Evolutionary conservation across 345 rosid genomes (phyloP).

Genomic region (Sapria himalayana): DNA sequence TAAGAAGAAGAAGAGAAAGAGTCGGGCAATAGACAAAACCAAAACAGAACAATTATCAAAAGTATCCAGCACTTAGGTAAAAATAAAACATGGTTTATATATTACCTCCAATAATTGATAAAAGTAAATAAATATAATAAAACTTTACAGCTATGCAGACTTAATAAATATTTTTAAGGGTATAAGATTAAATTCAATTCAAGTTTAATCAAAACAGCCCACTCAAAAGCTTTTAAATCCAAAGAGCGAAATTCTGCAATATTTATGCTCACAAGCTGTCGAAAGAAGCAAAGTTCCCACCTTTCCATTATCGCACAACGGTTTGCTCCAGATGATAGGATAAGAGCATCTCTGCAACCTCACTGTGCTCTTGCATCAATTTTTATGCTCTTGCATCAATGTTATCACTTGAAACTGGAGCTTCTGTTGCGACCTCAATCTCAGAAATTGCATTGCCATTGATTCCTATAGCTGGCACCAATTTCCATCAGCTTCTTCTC

Average conservation of each 20-base stretch:
- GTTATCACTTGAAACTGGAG: conserved; percentile 68
- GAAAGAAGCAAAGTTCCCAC: conserved; percentile 63
- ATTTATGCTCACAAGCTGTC: conserved; percentile 70
- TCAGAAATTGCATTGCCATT: conserved; percentile 59
- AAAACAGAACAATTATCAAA: too few relatives aligned
- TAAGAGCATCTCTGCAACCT: conserved; percentile 32
- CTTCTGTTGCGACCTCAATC: conserved; percentile 56
- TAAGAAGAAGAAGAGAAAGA: too few relatives aligned
- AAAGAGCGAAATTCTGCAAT: conserved; percentile 69
- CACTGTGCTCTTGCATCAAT: conserved; percentile 77
- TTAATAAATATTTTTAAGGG: too few relatives aligned
- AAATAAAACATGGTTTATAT: too few relatives aligned
- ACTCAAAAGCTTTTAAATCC: conserved; percentile 67
- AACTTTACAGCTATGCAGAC: too few relatives aligned
- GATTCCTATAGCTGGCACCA: conserved; percentile 70
- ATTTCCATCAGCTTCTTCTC: conserved; percentile 57
- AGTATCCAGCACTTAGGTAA: too few relatives aligned
- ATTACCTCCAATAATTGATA: too few relatives aligned
- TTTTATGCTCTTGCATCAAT: conserved; percentile 81
- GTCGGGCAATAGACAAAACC: too few relatives aligned
- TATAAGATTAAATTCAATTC: too few relatives aligned
- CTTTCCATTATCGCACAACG: conserved; percentile 56
- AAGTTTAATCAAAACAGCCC: too few relatives aligned
- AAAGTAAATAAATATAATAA: too few relatives aligned
- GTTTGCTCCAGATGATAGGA: conserved; percentile 43